These are phyloP conservation scores for Aspergillus caelatus DNA, from an alignment of 2,329 filamentous ascomycete species.

Conservation along the genomic window DNA sequence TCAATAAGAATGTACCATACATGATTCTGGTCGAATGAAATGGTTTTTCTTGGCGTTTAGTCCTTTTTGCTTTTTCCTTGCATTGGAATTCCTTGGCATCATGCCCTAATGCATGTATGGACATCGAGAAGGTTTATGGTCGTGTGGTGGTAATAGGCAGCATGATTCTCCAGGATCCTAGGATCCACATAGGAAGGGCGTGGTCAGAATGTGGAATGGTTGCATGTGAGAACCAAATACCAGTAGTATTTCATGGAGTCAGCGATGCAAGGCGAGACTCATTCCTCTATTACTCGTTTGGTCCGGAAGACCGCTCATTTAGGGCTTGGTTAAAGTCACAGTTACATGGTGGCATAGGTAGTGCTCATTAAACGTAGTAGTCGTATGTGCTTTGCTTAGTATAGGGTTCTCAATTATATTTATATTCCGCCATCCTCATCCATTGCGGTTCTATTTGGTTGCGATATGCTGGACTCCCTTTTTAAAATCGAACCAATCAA, in stretches of 20 bases:
- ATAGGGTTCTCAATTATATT: background rate
- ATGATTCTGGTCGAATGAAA: background rate
- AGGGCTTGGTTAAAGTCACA: background rate
- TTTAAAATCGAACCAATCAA: no score
- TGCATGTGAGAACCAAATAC: background rate
- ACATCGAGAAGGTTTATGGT: background rate
- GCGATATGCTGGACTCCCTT: no score
- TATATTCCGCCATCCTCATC: background rate
- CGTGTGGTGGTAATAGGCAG: slow-evolving; percentile 2
- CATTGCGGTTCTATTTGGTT: background rate
- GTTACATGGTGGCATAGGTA: background rate
- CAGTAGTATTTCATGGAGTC: background rate
- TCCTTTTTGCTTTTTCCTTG: slow-evolving; percentile 3
- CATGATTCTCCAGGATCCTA: background rate
- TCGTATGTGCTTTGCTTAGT: background rate
- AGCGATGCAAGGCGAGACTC: background rate
- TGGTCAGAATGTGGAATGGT: background rate
- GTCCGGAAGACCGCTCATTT: background rate
- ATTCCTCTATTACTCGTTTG: background rate
- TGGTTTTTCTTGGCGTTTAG: background rate
- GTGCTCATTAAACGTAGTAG: background rate
- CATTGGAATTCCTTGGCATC: slow-evolving; percentile 5
- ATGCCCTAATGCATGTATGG: background rate
- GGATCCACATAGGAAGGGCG: background rate
- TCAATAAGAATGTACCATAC: background rate